Conservation (phyloP, 176 grass and related monocot species). For the Olyra latifolia region DNA sequence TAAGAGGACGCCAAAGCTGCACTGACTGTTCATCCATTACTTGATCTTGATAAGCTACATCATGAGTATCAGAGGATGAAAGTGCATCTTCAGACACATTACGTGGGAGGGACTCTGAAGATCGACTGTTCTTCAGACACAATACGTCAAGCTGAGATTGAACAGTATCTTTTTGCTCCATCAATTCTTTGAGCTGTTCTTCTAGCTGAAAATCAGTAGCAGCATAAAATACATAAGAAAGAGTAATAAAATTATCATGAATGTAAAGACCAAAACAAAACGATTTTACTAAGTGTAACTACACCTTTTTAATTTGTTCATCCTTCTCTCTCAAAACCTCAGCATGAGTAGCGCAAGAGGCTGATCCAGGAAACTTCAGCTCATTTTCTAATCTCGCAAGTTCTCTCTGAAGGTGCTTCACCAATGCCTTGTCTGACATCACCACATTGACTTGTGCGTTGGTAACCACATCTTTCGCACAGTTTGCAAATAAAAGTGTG, state of each 20-base stretch:
- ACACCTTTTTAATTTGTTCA: conserved; percentile 73
- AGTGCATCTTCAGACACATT: conserved; percentile 54
- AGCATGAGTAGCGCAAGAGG: conserved; percentile 38
- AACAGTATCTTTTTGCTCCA: conserved; percentile 65
- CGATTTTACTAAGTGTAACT: background rate
- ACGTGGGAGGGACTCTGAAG: conserved; percentile 45
- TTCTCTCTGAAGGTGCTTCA: conserved; percentile 87
- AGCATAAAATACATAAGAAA: background rate
- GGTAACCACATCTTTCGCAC: conserved; percentile 74
- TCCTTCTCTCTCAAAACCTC: conserved; percentile 79
- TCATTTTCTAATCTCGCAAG: conserved; percentile 69
- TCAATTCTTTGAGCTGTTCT: conserved; percentile 68
- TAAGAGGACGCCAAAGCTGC: conserved; percentile 10
- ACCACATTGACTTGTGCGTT: conserved; percentile 83
- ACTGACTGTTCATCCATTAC: conserved; percentile 12
- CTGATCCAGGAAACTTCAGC: conserved; percentile 55
- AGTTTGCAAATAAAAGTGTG: conserved; percentile 85
- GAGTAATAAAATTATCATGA: background rate
- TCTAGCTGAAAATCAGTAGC: conserved; percentile 57
- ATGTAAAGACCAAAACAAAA: conserved; percentile 4
- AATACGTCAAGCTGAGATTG: conserved; percentile 72
- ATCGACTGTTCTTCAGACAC: conserved; percentile 58
- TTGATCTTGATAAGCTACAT: conserved; percentile 52
- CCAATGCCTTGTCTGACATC: conserved; percentile 86
- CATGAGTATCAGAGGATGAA: conserved; percentile 61